These are phyloP conservation scores for Entoloma clypeatum DNA, from an alignment of 1,284 basidiomycete genomes.

Conservation along the genomic window DNA sequence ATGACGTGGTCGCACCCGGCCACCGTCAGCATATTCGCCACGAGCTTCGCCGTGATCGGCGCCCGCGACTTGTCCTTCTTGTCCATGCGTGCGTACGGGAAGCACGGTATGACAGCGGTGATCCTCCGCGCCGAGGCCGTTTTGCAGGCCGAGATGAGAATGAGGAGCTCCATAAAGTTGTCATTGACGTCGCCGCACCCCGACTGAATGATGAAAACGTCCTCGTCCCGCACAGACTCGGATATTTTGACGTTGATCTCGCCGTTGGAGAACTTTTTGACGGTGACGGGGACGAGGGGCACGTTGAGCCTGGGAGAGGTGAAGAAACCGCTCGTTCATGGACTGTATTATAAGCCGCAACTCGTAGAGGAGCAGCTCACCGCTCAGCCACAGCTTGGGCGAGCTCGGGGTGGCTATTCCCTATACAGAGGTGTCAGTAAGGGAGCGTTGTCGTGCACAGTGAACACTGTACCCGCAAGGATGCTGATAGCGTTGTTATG, in stretches of 20 bases:
- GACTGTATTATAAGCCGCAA: constrained; percentile 39
- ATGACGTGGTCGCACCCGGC: constrained; percentile 99
- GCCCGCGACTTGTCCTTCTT: constrained; percentile 98
- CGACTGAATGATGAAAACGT: constrained; percentile 94
- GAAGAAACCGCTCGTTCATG: constrained; percentile 42
- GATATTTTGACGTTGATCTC: constrained; percentile 92
- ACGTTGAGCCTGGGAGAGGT: constrained; percentile 77
- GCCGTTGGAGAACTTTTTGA: constrained; percentile 95
- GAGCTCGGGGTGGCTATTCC: constrained; percentile 97
- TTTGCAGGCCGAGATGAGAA: constrained; percentile 92
- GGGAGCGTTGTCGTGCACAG: constrained; percentile 12
- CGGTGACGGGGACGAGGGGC: constrained; percentile 84
- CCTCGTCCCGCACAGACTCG: constrained; percentile 95
- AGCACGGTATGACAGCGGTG: constrained; percentile 98
- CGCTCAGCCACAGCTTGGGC: constrained; percentile 91
- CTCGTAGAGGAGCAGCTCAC: constrained; percentile 64
- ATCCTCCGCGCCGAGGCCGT: constrained; percentile 95
- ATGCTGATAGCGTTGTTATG: constrained; percentile 94
- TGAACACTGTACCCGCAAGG: constrained; percentile 60
- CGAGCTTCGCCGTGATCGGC: constrained; percentile 97
- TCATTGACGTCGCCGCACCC: constrained; percentile 78
- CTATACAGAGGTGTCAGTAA: constrained; percentile 41
- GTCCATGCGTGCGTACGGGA: constrained; percentile 96
- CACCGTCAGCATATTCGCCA: constrained; percentile 95
- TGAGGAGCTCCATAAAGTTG: constrained; percentile 88